phyloP scores from a whole-genome alignment of 805 yeast genomes.

The Cyberlindnera nakhonratchasimensis region DNA sequence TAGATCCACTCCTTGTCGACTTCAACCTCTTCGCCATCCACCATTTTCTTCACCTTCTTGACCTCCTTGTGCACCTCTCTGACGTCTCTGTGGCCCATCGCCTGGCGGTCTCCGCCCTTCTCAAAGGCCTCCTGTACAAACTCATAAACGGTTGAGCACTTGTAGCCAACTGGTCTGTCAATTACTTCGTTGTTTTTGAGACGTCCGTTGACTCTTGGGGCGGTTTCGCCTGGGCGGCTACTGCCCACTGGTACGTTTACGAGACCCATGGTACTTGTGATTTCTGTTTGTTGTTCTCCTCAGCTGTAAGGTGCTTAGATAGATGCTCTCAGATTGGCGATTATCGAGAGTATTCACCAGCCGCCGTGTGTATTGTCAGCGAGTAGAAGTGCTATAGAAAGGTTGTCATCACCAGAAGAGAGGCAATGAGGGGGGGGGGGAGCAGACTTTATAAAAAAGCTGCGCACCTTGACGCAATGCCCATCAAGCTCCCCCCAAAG shows the following conservation, averaged over 20 bases:
- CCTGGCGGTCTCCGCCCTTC: conserved; percentile 48
- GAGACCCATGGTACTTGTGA: conserved; percentile 17
- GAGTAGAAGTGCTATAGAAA: neutral
- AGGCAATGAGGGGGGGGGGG: too few species aligned
- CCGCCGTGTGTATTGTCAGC: neutral
- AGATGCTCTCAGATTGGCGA: too few species aligned
- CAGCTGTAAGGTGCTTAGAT: too few species aligned
- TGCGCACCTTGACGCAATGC: neutral
- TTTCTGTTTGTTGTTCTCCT: neutral
- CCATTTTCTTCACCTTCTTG: conserved; percentile 65
- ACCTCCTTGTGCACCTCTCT: conserved; percentile 71
- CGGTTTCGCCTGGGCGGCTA: conserved; percentile 73
- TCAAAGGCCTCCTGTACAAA: conserved; percentile 58
- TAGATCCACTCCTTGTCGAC: conserved; percentile 86
- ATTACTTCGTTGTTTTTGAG: conserved; percentile 44
- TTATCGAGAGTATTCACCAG: too few species aligned
- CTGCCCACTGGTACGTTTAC: conserved; percentile 62
- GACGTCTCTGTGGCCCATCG: conserved; percentile 78
- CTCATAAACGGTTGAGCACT: conserved; percentile 68
- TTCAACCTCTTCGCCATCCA: conserved; percentile 70
- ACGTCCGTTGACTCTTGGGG: conserved; percentile 67
- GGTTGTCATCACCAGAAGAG: too few species aligned
- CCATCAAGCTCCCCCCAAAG: neutral
- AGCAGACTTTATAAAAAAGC: neutral
- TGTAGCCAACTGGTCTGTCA: conserved; percentile 59